Evolutionary conservation across 2,329 filamentous ascomycete species (phyloP), one percentile per base, ranked within the genome.

Genomic region (Trichoderma endophyticum): DNA sequence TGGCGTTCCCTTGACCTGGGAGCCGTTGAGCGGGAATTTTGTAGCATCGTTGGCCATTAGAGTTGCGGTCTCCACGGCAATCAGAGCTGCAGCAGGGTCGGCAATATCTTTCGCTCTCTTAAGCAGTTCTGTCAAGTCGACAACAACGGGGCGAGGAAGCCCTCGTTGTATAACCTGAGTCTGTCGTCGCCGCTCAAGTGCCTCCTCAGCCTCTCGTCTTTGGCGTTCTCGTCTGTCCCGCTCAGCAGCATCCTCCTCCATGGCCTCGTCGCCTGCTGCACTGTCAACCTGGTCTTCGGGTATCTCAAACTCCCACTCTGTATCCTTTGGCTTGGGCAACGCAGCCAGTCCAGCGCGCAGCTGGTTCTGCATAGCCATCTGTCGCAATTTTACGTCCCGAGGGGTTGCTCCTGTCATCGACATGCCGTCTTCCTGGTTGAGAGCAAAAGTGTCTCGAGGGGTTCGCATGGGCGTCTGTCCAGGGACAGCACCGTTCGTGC

Each of bases 261-360:
- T 77, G 68, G 89, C 85, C 28, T 86, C 83, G 5, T 82, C 82
- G 2, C 79, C 76, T n/a, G 78, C 77, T 30, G 73, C 81, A 3
- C 83, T 78, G 76, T 96, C 93, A 73, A 88, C 84, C 74, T 92
- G 87, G 74, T 97, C 94, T 54, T 97, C 94, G 0, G 95, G 95
- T 39, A 97, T 84, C 79, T 98, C 95, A 60, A 98, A 89, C 76
- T 98, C 96, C 92, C 93, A 98, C 75, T 98, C 95, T 0, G 90
- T 92, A 78, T 97, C 94, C 78, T 97, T 98, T 0, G 96, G 96
- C 78, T 93, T 97, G 1, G 96, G 96, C 18, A 99, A 86, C 26
- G 93, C 90, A 5, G 93, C 88, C n/a, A 99, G 88, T 56, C 92
- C 89, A 65, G 88, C 86, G 73, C 89, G 89, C 7, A 99, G 84